Evolutionary conservation across 139 green algal genomes (phyloP).

Genomic region (Ettlia oleoabundans): DNA sequence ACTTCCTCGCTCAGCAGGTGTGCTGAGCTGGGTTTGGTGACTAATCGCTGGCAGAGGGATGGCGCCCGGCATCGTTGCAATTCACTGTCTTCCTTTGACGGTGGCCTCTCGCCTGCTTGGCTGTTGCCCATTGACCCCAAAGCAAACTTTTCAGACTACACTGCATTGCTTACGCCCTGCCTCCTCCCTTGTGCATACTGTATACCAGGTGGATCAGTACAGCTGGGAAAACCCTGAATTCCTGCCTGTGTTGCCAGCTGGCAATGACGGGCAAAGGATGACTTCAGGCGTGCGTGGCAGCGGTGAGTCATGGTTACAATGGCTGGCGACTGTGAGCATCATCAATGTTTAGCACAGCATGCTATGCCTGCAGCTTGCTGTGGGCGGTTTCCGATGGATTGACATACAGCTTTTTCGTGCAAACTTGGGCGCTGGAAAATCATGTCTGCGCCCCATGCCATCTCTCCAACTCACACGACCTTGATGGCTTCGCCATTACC

Average conservation of each 20-base stretch:
- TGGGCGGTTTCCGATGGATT: no score
- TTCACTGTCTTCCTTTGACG: no score
- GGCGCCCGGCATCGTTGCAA: no score
- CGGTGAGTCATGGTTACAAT: not conserved
- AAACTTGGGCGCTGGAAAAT: no score
- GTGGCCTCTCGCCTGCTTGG: no score
- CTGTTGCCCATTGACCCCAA: no score
- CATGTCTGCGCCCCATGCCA: not conserved
- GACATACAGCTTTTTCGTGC: no score
- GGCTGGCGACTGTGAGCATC: not conserved
- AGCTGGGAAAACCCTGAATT: conserved; percentile 54
- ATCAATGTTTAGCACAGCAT: no score
- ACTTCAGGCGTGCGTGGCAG: not conserved
- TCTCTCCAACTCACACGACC: not conserved
- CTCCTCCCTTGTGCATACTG: no score
- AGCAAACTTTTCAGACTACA: no score
- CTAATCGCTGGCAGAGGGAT: conserved; percentile 7
- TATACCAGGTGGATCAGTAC: conserved; percentile 51
- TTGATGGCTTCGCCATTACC: not conserved
- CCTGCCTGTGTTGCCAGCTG: conserved; percentile 58
- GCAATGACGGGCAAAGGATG: conserved; percentile 51
- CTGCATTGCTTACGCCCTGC: no score
- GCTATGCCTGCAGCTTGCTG: no score
- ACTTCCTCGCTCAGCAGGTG: conserved; percentile 63
- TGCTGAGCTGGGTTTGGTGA: conserved; percentile 60